Evolutionary conservation across 2,329 filamentous ascomycete genomes (phyloP).

Genomic region (Zymoseptoria tritici): DNA sequence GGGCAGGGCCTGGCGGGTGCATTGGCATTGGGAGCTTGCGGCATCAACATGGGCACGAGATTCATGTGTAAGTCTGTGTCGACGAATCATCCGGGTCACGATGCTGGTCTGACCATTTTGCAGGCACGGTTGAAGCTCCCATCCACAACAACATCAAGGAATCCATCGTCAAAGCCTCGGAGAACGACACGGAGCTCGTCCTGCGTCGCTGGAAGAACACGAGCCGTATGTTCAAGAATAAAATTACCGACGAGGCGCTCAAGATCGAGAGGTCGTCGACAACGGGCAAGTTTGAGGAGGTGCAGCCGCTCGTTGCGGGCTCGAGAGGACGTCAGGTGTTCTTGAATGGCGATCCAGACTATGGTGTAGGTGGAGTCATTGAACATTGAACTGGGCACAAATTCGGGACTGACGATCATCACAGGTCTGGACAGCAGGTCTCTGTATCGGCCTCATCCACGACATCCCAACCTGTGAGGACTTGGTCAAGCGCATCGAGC

Average conservation of each 20-base stretch:
- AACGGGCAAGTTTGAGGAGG: slow-evolving; percentile 79
- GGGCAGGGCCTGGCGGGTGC: slow-evolving; percentile 86
- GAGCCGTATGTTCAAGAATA: slow-evolving; percentile 76
- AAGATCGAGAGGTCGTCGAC: slow-evolving; percentile 74
- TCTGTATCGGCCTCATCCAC: slow-evolving; percentile 63
- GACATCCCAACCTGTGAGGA: slow-evolving; percentile 41
- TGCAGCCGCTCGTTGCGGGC: slow-evolving; percentile 77
- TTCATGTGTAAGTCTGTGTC: slow-evolving; percentile 77
- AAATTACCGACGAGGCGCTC: slow-evolving; percentile 70
- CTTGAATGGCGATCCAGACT: slow-evolving; percentile 82
- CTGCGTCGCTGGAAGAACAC: slow-evolving; percentile 89
- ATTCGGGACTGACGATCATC: slow-evolving; percentile 27
- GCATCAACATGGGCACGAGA: slow-evolving; percentile 94
- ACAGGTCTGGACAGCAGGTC: slow-evolving; percentile 92
- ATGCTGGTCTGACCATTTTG: background rate
- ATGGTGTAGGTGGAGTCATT: slow-evolving; percentile 59
- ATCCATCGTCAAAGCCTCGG: slow-evolving; percentile 75
- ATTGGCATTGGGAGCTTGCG: slow-evolving; percentile 77
- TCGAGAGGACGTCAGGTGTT: slow-evolving; percentile 87
- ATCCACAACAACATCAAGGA: slow-evolving; percentile 90
- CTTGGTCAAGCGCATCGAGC: slow-evolving; percentile 38
- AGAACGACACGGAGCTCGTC: slow-evolving; percentile 82
- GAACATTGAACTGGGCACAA: background rate
- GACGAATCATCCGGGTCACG: background rate
- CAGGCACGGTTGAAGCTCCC: slow-evolving; percentile 59